Percentiles rank a stretch among this genome's conserved stretches.
Evolutionary conservation across 306 rosid genomes (phyloP).

Genomic region (Prunus dulcis): DNA sequence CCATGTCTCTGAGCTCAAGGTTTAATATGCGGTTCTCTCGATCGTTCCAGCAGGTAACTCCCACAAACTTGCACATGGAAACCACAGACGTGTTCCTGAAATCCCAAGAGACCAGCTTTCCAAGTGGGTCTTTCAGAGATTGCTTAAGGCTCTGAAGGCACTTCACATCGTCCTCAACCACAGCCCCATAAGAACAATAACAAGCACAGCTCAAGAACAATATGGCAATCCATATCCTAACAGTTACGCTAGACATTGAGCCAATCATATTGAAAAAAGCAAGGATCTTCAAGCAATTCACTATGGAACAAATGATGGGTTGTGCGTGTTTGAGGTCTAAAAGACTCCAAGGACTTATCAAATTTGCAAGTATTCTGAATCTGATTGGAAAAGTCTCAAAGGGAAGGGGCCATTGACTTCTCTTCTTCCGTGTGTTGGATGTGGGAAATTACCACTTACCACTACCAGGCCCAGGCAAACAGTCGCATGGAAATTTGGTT

Average conservation of each 20-base stretch:
- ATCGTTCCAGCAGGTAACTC: conserved; percentile 72
- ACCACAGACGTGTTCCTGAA: conserved; percentile 62
- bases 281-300: background rate
- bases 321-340: background rate
- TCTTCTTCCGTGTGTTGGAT: background rate
- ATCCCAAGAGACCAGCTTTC: conserved; percentile 42
- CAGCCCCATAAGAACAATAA: conserved; percentile 22
- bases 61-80: conserved; percentile 57
- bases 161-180: conserved; percentile 46
- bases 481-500: background rate
- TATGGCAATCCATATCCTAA: conserved; percentile 7
- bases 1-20: conserved; percentile 49
- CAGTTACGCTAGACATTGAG: background rate
- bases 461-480: background rate
- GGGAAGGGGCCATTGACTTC: conserved; percentile 28
- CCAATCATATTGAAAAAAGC: conserved; percentile 13
- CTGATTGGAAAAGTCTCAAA: background rate
- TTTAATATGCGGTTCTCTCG: conserved; percentile 62
- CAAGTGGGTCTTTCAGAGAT: conserved; percentile 30
- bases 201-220: conserved; percentile 13
- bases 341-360: conserved; percentile 5
- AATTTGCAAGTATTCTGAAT: background rate
- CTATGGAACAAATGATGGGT: background rate
- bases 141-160: conserved; percentile 57
- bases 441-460: background rate